Conservation (phyloP, 2,329 filamentous ascomycete species). For the Arthrinium puccinioides region DNA sequence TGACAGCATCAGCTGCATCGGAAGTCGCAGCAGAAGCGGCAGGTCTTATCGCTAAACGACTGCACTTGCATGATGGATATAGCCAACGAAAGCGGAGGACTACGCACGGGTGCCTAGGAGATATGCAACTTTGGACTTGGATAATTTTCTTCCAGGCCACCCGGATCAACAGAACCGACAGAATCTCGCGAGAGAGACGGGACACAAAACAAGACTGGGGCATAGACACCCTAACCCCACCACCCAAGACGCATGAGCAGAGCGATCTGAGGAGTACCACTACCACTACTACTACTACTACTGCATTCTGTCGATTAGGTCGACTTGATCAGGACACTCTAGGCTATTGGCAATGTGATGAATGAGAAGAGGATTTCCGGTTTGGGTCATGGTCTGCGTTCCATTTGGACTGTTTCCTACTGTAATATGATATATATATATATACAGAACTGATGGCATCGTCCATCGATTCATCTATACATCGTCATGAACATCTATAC, state of each 20-base stretch:
- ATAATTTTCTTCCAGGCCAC: background rate
- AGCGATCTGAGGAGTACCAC: too few relatives aligned
- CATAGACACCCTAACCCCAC: background rate
- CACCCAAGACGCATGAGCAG: background rate
- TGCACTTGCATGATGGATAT: background rate
- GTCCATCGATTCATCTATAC: too few relatives aligned
- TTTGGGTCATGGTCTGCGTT: too few relatives aligned
- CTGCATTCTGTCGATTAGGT: too few relatives aligned
- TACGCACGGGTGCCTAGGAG: background rate
- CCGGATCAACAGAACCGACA: slow-evolving; percentile 2
- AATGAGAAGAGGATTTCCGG: too few relatives aligned
- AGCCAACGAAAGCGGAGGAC: background rate
- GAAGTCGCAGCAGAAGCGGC: slow-evolving; percentile 25
- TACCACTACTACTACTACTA: too few relatives aligned
- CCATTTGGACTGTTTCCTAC: too few relatives aligned
- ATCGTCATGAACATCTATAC: too few relatives aligned
- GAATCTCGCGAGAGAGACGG: slow-evolving; percentile 2
- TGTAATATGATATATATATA: too few relatives aligned
- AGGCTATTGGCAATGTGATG: too few relatives aligned
- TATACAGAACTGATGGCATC: too few relatives aligned
- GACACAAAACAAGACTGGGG: background rate
- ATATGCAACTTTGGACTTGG: background rate
- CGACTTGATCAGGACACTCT: too few relatives aligned
- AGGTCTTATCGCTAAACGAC: slow-evolving; percentile 1
- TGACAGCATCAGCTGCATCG: slow-evolving; percentile 58